These are phyloP conservation scores for Xylaria sp. DNA, from an alignment of 2,329 filamentous ascomycete species.

Conservation along the genomic window DNA sequence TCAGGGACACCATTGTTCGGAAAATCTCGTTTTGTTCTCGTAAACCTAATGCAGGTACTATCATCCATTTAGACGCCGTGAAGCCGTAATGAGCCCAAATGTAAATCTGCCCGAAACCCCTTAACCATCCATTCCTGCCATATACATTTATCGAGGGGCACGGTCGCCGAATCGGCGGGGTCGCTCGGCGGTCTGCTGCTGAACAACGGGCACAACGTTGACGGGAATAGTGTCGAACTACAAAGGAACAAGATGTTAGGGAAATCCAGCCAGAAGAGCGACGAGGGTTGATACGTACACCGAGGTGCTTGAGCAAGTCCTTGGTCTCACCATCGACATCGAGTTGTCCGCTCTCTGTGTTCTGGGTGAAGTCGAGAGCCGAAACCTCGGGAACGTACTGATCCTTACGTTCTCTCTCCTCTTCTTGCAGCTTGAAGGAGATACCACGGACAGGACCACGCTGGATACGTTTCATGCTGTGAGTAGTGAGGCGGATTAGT, in stretches of 20 bases:
- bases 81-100: conserved; percentile 51
- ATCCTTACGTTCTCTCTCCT: conserved; percentile 99
- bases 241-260: conserved; percentile 1
- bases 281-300: conserved; percentile 71
- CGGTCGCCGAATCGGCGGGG: conserved; percentile 77
- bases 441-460: conserved; percentile 98
- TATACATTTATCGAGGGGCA: conserved; percentile 44
- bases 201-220: conserved; percentile 89
- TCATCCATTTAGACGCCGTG: conserved; percentile 62
- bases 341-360: conserved; percentile 88
- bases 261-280: neutral
- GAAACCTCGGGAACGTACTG: conserved; percentile 99
- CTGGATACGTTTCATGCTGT: conserved; percentile 97
- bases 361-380: conserved; percentile 96
- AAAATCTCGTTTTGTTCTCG: conserved; percentile 59
- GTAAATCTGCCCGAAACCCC: conserved; percentile 50
- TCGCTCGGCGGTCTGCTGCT: conserved; percentile 88
- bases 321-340: conserved; percentile 98
- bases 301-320: conserved; percentile 97
- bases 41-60: conserved; percentile 66
- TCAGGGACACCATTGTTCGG: conserved; percentile 87
- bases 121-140: conserved; percentile 38
- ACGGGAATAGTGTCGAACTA: conserved; percentile 98
- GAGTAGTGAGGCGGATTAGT: conserved; percentile 7
- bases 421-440: conserved; percentile 99